These are phyloP conservation scores for Pythium periplocum DNA, from an alignment of 352 stramenopile genomes.

Conservation along the genomic window DNA sequence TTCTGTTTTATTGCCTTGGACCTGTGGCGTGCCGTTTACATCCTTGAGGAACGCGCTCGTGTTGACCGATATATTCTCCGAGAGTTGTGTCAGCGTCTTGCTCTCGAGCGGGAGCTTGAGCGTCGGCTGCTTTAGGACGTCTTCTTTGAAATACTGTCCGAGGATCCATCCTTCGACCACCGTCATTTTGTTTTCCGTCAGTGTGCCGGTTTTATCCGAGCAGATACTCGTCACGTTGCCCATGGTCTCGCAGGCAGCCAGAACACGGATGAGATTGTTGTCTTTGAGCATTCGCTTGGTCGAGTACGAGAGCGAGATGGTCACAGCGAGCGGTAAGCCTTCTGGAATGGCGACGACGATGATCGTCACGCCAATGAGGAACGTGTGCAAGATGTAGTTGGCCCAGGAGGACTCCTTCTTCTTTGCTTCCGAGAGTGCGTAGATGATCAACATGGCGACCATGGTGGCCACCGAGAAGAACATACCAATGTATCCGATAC, in stretches of 20 bases:
- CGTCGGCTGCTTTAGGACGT: slow-evolving; percentile 30
- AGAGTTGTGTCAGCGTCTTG: slow-evolving; percentile 35
- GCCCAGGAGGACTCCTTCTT: slow-evolving; percentile 63
- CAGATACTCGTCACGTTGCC: slow-evolving; percentile 98
- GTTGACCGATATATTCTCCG: slow-evolving; percentile 62
- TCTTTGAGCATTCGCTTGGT: slow-evolving; percentile 98
- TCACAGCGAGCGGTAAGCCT: slow-evolving; percentile 91
- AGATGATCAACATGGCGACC: slow-evolving; percentile 84
- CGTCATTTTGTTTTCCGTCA: slow-evolving; percentile 98
- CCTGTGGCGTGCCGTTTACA: slow-evolving; percentile 22
- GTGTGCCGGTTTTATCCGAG: slow-evolving; percentile 96
- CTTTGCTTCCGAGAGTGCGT: slow-evolving; percentile 48
- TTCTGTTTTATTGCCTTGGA: slow-evolving; percentile 84
- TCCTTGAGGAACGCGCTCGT: slow-evolving; percentile 73
- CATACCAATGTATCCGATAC: slow-evolving; percentile 86
- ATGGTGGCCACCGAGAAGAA: slow-evolving; percentile 85
- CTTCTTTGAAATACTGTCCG: slow-evolving; percentile 50
- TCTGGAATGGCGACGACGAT: slow-evolving; percentile 94
- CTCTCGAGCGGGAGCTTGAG: slow-evolving; percentile 31
- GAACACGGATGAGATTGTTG: slow-evolving; percentile 97
- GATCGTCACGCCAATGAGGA: slow-evolving; percentile 93
- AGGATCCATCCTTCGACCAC: slow-evolving; percentile 90
- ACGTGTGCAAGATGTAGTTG: slow-evolving; percentile 89
- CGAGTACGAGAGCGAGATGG: slow-evolving; percentile 93
- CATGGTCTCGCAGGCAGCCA: slow-evolving; percentile 98